Percentiles rank a stretch among this genome's conserved stretches.
Evolutionary conservation across 768 basidiomycete species (phyloP).

Genomic region (Naganishia onofrii): DNA sequence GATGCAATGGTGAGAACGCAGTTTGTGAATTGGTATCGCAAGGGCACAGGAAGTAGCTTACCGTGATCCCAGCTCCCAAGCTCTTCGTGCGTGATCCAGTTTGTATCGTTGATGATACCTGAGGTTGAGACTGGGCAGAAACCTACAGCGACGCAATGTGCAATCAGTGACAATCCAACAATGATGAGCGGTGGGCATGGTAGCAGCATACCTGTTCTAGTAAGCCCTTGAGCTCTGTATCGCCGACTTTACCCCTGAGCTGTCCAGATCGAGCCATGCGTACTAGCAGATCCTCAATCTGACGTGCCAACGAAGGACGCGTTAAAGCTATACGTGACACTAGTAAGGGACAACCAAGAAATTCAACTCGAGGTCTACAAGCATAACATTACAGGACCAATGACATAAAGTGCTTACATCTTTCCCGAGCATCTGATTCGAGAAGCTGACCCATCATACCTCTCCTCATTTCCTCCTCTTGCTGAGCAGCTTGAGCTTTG

Average conservation of each 20-base stretch:
- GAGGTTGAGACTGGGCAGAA: constrained; percentile 26
- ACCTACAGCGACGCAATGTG: background rate
- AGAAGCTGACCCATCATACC: constrained; percentile 49
- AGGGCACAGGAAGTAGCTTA: background rate
- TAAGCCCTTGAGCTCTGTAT: constrained; percentile 48
- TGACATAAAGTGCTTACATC: constrained; percentile 40
- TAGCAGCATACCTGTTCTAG: constrained; percentile 44
- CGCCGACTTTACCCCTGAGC: constrained; percentile 47
- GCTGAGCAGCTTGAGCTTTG: constrained; percentile 33
- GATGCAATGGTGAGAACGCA: background rate
- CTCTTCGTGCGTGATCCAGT: constrained; percentile 22
- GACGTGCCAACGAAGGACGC: constrained; percentile 43
- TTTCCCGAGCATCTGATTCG: constrained; percentile 46
- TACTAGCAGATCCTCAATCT: constrained; percentile 47
- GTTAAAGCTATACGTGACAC: constrained; percentile 51
- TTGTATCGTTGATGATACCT: constrained; percentile 12
- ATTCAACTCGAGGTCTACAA: background rate
- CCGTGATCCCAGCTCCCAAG: constrained; percentile 24
- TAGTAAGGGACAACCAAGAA: constrained; percentile 10
- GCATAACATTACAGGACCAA: constrained; percentile 4
- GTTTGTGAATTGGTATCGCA: background rate
- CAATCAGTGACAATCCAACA: background rate
- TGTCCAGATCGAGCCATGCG: constrained; percentile 49
- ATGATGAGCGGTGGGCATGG: too few relatives aligned
- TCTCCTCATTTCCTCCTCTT: constrained; percentile 50